Evolutionary conservation across 495 filamentous ascomycete genomes (phyloP).

Genomic region (Patellaria atrata): DNA sequence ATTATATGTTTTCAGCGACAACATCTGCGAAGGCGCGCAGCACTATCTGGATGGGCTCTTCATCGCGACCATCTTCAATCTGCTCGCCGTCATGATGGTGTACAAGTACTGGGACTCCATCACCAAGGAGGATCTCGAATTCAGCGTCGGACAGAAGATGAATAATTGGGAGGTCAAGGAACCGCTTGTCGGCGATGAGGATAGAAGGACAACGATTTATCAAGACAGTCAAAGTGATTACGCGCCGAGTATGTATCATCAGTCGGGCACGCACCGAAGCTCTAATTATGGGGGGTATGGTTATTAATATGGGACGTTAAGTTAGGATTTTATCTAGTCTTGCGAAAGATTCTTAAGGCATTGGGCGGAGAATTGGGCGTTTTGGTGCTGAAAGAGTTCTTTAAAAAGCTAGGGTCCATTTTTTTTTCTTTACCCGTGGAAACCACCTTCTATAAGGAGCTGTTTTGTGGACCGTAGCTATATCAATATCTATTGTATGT

Average conservation of each 20-base stretch:
- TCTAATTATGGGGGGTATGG: slow-evolving; percentile 20
- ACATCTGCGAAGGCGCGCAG: slow-evolving; percentile 69
- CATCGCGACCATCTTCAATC: slow-evolving; percentile 85
- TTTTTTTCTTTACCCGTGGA: too few relatives aligned
- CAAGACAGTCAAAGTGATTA: slow-evolving; percentile 50
- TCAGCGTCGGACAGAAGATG: slow-evolving; percentile 84
- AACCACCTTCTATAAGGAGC: too few relatives aligned
- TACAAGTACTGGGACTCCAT: slow-evolving; percentile 99
- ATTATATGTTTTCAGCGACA: slow-evolving; percentile 75
- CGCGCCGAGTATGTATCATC: slow-evolving; percentile 43
- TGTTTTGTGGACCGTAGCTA: too few relatives aligned
- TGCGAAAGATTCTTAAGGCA: too few relatives aligned
- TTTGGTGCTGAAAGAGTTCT: too few relatives aligned
- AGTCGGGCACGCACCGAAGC: slow-evolving; percentile 21
- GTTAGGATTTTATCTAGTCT: too few relatives aligned
- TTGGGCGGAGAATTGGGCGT: too few relatives aligned
- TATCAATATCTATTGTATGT: too few relatives aligned
- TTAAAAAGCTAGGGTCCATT: too few relatives aligned
- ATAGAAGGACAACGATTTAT: slow-evolving; percentile 64
- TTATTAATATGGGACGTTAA: too few relatives aligned
- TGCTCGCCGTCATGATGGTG: slow-evolving; percentile 97
- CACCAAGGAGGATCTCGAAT: slow-evolving; percentile 95
- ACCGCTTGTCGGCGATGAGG: slow-evolving; percentile 74
- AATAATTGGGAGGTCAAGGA: slow-evolving; percentile 99
- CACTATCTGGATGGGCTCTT: slow-evolving; percentile 95